These are phyloP conservation scores for Yamadazyma epiphylla DNA, from an alignment of 1,139 yeast genomes.

Conservation along the genomic window DNA sequence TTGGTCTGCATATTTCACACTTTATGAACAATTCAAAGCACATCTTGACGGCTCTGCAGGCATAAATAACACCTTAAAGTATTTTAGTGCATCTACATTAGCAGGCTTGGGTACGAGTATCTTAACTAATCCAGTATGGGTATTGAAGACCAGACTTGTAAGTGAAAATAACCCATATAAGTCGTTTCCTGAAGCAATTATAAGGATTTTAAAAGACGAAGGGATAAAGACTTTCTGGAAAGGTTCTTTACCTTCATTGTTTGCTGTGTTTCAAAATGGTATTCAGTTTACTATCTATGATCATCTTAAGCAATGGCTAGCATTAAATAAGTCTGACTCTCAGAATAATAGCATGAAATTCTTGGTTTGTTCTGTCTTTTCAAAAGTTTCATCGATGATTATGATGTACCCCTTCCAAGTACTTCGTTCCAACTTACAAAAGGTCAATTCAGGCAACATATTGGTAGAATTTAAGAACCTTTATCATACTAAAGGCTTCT, in stretches of 20 bases:
- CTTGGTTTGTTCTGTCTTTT: conserved; percentile 56
- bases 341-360: conserved; percentile 16
- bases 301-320: conserved; percentile 46
- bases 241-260: conserved; percentile 76
- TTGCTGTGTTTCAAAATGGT: conserved; percentile 87
- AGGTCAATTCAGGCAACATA: conserved; percentile 16
- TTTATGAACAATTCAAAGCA: conserved; percentile 61
- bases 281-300: conserved; percentile 85
- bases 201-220: conserved; percentile 50
- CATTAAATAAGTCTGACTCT: conserved; percentile 2
- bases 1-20: conserved; percentile 82
- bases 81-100: conserved; percentile 33
- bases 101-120: conserved; percentile 79
- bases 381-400: conserved; percentile 68
- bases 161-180: conserved; percentile 60
- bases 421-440: conserved; percentile 73
- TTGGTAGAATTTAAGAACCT: conserved; percentile 12
- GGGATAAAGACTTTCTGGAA: conserved; percentile 75
- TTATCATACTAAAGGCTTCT: conserved; percentile 62
- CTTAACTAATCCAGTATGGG: conserved; percentile 91
- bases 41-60: conserved; percentile 9
- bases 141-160: conserved; percentile 80
- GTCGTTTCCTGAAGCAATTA: conserved; percentile 54
- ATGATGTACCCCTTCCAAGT: conserved; percentile 84
- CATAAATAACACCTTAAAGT: conserved; percentile 22